Conservation (phyloP, 768 basidiomycete species). For the Boletus barrowsii region DNA sequence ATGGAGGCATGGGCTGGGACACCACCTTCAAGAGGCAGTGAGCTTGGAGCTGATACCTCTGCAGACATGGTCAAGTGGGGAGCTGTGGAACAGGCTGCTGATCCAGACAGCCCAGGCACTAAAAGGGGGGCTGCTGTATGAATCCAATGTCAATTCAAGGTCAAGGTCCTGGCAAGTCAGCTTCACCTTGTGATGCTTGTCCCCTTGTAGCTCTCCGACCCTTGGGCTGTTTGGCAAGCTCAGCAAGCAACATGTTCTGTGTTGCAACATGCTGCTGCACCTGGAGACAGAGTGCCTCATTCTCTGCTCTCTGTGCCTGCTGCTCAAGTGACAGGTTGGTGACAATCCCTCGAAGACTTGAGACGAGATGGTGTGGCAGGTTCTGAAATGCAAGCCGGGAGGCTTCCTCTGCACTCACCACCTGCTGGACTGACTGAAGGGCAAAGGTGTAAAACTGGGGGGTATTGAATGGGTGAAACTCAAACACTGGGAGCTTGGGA, state of each 20-base stretch:
- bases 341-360: not conserved
- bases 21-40: too few species aligned
- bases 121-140: too few species aligned
- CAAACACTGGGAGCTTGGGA: constrained; percentile 23
- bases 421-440: not conserved
- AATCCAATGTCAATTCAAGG: too few species aligned
- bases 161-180: too few species aligned
- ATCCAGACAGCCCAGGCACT: too few species aligned
- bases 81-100: too few species aligned
- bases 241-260: not conserved
- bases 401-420: constrained; percentile 17
- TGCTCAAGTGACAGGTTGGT: not conserved
- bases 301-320: not conserved
- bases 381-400: constrained; percentile 15
- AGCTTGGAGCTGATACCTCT: too few species aligned
- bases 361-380: constrained; percentile 20
- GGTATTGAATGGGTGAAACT: constrained; percentile 28
- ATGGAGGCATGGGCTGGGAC: too few species aligned
- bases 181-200: not conserved
- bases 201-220: not conserved
- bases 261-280: not conserved
- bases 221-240: not conserved
- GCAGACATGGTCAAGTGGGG: too few species aligned
- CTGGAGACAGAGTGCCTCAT: not conserved
- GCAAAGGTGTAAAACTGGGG: not conserved